Evolutionary conservation across 148 eudicot genomes (phyloP).

Genomic region (Rhododendron griersonianum): DNA sequence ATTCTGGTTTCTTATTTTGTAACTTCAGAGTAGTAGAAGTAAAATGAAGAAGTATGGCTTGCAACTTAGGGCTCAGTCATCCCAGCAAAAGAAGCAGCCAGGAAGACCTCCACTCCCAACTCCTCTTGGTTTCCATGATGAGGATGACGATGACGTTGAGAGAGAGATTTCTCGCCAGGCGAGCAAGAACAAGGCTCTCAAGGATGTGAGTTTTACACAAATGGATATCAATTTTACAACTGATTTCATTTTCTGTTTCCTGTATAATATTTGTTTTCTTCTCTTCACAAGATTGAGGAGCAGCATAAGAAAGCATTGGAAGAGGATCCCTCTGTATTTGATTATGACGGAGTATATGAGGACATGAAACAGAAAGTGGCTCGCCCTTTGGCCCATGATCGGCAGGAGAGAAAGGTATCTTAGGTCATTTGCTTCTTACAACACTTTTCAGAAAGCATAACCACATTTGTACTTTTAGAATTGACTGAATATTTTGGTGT

Average conservation of each 20-base stretch:
- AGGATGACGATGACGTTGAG: slow-evolving; percentile 74
- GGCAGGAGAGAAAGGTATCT: slow-evolving; percentile 68
- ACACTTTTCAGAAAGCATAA: neutral
- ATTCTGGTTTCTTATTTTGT: neutral
- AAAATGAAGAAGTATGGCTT: slow-evolving; percentile 66
- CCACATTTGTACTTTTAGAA: neutral
- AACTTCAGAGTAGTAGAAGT: neutral
- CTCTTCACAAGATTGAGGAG: slow-evolving; percentile 59
- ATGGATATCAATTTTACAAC: neutral
- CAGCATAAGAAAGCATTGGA: slow-evolving; percentile 90
- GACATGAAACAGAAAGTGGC: slow-evolving; percentile 63
- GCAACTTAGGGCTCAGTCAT: slow-evolving; percentile 64
- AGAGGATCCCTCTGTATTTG: slow-evolving; percentile 87
- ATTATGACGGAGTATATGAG: slow-evolving; percentile 90
- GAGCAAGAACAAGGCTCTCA: slow-evolving; percentile 60
- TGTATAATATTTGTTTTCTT: neutral
- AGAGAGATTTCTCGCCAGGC: slow-evolving; percentile 84
- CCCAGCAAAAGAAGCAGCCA: slow-evolving; percentile 53
- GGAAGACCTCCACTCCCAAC: slow-evolving; percentile 39
- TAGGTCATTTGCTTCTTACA: neutral
- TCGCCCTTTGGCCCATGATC: slow-evolving; percentile 57
- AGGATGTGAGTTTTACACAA: slow-evolving; percentile 42
- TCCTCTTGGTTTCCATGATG: slow-evolving; percentile 46
- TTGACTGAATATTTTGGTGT: neutral
- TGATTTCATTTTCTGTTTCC: slow-evolving; percentile 1